Evolutionary conservation across 768 basidiomycete species (phyloP).

Genomic region (Psilocybe sp.): DNA sequence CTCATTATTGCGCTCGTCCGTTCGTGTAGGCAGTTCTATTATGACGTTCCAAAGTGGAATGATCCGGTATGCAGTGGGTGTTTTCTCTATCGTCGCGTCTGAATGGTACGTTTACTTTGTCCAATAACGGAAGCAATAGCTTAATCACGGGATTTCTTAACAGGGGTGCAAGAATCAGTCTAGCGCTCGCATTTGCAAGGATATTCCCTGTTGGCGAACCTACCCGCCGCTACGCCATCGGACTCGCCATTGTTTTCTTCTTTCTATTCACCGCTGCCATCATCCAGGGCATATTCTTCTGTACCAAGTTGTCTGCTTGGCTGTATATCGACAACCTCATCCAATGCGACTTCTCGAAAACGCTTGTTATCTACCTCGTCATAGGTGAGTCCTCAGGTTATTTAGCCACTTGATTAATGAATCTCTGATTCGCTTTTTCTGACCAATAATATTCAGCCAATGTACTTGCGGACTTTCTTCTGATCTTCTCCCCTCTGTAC

Average conservation of each 20-base stretch:
- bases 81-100: conserved; percentile 8
- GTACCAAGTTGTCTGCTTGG: conserved; percentile 3
- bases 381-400: background rate
- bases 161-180: conserved; percentile 9
- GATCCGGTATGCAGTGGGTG: conserved; percentile 2
- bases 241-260: conserved; percentile 7
- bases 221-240: conserved; percentile 10
- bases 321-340: background rate
- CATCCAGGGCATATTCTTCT: conserved; percentile 14
- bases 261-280: conserved; percentile 7
- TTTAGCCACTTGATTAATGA: background rate
- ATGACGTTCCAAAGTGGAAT: background rate
- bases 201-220: conserved; percentile 12
- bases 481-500: conserved; percentile 20
- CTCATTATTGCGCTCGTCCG: too few species aligned
- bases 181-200: conserved; percentile 22
- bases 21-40: background rate
- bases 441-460: conserved; percentile 12
- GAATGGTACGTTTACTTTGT: conserved; percentile 8
- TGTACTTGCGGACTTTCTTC: conserved; percentile 19
- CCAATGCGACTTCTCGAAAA: background rate
- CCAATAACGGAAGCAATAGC: background rate
- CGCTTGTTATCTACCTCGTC: background rate
- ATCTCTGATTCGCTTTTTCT: background rate
- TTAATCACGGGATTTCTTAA: background rate